Evolutionary conservation across 2,329 filamentous ascomycete species (phyloP).

Genomic region (Grosmannia penicillata): DNA sequence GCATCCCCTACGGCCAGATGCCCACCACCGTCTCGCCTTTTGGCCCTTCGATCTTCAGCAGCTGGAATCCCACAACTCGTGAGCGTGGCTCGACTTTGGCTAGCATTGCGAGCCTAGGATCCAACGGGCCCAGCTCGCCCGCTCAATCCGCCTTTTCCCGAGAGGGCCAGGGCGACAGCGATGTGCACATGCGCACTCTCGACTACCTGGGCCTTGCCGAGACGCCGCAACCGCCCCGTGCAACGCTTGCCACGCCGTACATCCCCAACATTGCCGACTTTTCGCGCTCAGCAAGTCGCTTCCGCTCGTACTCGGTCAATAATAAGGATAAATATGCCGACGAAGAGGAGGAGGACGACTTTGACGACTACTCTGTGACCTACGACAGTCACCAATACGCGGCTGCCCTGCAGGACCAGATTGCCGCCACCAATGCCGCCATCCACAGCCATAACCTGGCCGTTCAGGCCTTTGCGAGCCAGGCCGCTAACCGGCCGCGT

Average conservation of each 20-base stretch:
- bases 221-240: constrained; percentile 68
- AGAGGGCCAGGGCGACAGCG: constrained; percentile 71
- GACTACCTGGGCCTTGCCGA: constrained; percentile 94
- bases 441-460: constrained; percentile 89
- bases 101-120: constrained; percentile 71
- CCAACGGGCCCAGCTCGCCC: constrained; percentile 79
- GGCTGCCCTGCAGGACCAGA: constrained; percentile 44
- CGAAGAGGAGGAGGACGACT: constrained; percentile 70
- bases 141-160: constrained; percentile 74
- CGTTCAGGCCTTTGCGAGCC: constrained; percentile 80
- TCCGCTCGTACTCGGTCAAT: constrained; percentile 96
- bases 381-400: constrained; percentile 45
- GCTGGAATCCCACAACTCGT: constrained; percentile 61
- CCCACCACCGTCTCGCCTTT: constrained; percentile 53
- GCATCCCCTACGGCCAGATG: constrained; percentile 46
- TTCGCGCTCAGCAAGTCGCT: constrained; percentile 67
- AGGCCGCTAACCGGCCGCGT: constrained; percentile 68
- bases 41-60: constrained; percentile 79
- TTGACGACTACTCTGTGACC: constrained; percentile 35
- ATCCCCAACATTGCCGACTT: constrained; percentile 63
- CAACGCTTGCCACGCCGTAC: constrained; percentile 60
- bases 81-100: constrained; percentile 77
- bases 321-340: constrained; percentile 95
- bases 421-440: constrained; percentile 48
- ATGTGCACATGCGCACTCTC: constrained; percentile 77